Conservation (phyloP, 1,284 basidiomycete species). For the Malassezia caprae region DNA sequence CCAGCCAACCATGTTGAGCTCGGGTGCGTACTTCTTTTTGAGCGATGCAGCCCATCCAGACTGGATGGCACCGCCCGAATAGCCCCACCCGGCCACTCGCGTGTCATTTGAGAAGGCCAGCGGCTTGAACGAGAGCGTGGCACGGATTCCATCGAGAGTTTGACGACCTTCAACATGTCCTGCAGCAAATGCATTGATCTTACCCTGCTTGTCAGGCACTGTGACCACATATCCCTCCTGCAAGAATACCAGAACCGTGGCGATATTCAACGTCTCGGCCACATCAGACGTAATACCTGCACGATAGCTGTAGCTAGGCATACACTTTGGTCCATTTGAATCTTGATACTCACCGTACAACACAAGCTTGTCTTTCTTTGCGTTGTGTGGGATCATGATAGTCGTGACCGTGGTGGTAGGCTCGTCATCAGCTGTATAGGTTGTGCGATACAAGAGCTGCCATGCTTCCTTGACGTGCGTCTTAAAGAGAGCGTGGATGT, state of each 20-base stretch:
- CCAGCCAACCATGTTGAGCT: conserved; percentile 27
- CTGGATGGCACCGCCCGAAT: conserved; percentile 30
- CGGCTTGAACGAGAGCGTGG: conserved; percentile 8
- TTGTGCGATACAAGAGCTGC: conserved; percentile 27
- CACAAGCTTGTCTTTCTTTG: conserved; percentile 23
- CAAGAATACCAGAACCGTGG: neutral
- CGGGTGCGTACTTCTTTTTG: conserved; percentile 21
- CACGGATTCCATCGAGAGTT: conserved; percentile 25
- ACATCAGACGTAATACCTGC: neutral
- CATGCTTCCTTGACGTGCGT: conserved; percentile 15
- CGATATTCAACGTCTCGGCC: neutral
- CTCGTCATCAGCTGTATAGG: neutral
- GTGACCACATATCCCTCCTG: conserved; percentile 29
- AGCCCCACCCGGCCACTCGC: conserved; percentile 21
- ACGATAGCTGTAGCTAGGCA: conserved; percentile 23
- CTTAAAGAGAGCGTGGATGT: conserved; percentile 8
- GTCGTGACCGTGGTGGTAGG: conserved; percentile 22
- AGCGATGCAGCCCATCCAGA: conserved; percentile 24
- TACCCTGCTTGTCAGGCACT: conserved; percentile 30
- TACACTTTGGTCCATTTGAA: conserved; percentile 22
- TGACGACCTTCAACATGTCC: conserved; percentile 26
- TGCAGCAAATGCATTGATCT: conserved; percentile 22
- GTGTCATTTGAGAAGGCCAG: conserved; percentile 16
- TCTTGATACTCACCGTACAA: conserved; percentile 21
- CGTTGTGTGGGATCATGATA: conserved; percentile 22